A percentile compares a stretch with the other conserved stretches of the same genome.
Conservation (phyloP, 2,329 filamentous ascomycete species). For the Hirsutella minnesotensis region DNA sequence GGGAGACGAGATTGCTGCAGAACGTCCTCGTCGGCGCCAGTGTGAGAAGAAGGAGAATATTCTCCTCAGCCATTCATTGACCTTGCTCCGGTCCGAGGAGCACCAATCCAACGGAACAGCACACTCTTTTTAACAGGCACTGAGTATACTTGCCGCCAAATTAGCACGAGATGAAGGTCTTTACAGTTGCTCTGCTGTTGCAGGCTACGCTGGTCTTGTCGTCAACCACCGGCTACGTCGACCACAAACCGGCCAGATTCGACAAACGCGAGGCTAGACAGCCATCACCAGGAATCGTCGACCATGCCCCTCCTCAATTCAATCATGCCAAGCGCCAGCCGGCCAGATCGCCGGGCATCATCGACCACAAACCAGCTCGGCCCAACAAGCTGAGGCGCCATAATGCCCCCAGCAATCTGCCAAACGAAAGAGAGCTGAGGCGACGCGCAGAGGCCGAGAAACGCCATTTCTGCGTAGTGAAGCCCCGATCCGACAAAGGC, state of each 20-base stretch:
- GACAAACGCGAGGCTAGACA: background rate
- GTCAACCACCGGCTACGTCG: background rate
- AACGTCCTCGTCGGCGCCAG: background rate
- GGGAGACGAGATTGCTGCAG: background rate
- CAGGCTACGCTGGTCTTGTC: background rate
- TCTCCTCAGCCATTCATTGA: background rate
- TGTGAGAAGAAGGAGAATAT: background rate
- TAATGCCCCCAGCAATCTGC: background rate
- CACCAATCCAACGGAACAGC: background rate
- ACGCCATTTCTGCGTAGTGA: slow-evolving; percentile 16
- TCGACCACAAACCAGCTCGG: background rate
- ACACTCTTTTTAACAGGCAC: background rate
- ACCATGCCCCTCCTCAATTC: background rate
- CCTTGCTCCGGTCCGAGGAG: background rate
- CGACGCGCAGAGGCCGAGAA: slow-evolving; percentile 7
- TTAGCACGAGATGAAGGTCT: background rate
- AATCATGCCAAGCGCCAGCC: background rate
- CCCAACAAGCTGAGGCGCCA: no score
- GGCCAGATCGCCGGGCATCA: background rate
- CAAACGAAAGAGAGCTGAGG: background rate
- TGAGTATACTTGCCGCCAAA: background rate
- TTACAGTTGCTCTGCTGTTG: background rate
- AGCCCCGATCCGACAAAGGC: slow-evolving; percentile 12
- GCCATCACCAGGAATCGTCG: background rate
- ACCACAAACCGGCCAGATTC: background rate